Evolutionary conservation across 2,329 filamentous ascomycete species (phyloP).

Genomic region (Hypoxylon sp.): DNA sequence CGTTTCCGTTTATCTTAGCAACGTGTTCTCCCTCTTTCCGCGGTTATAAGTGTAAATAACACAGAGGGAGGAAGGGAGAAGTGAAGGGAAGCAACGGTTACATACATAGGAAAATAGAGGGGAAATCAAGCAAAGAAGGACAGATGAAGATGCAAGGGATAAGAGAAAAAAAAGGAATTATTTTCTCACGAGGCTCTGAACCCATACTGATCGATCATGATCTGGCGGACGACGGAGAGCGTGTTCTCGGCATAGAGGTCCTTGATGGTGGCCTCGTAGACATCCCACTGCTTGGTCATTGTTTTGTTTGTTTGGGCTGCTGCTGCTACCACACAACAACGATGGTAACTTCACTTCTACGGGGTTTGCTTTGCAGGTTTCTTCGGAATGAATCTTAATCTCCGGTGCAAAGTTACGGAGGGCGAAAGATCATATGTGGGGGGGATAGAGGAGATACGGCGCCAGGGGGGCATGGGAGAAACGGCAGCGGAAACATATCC

Average conservation of each 20-base stretch:
- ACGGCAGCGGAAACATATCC: background rate
- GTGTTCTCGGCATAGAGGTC: constrained; percentile 49
- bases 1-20: constrained; percentile 15
- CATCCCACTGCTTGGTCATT: constrained; percentile 52
- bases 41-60: background rate
- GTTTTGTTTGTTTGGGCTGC: background rate
- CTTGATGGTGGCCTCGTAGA: constrained; percentile 48
- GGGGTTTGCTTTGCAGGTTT: background rate
- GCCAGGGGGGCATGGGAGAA: background rate
- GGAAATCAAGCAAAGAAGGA: background rate
- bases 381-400: constrained; percentile 2
- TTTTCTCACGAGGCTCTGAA: constrained; percentile 61
- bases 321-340: background rate
- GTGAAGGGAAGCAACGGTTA: background rate
- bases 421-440: constrained; percentile 5
- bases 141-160: background rate
- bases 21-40: constrained; percentile 1
- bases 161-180: constrained; percentile 52
- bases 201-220: constrained; percentile 51
- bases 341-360: background rate
- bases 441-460: constrained; percentile 5
- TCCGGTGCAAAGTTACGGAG: constrained; percentile 3
- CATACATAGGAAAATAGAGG: constrained; percentile 5
- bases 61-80: background rate
- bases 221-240: constrained; percentile 48